phyloP scores from a whole-genome alignment of 139 green algal genomes.

The Chlorella vulgaris region DNA sequence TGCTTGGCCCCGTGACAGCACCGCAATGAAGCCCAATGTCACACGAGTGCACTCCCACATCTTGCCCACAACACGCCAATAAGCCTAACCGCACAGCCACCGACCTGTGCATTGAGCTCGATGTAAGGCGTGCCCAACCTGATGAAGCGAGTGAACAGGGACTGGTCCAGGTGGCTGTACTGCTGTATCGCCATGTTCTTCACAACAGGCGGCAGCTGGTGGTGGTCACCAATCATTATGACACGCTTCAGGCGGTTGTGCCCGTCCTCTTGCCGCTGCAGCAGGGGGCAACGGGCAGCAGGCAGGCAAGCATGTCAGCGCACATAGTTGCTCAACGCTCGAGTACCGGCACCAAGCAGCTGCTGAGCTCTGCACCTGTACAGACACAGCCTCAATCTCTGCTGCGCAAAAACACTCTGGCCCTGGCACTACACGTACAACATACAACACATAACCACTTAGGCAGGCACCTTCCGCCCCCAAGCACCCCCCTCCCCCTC shows the following conservation, averaged over 20 bases:
- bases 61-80: background rate
- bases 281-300: too few relatives aligned
- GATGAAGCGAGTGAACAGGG: conserved; percentile 97
- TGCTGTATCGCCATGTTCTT: conserved; percentile 97
- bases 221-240: conserved; percentile 97
- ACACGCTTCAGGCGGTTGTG: conserved; percentile 76
- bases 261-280: conserved; percentile 53
- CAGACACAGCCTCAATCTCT: too few relatives aligned
- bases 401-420: too few relatives aligned
- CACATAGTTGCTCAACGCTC: too few relatives aligned
- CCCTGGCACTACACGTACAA: too few relatives aligned
- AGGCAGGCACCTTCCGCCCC: too few relatives aligned
- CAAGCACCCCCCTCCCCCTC: background rate
- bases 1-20: too few relatives aligned
- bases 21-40: too few relatives aligned
- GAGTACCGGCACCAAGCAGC: too few relatives aligned
- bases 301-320: too few relatives aligned
- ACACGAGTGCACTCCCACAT: background rate
- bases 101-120: conserved; percentile 91
- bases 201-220: conserved; percentile 98
- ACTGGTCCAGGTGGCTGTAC: conserved; percentile 92
- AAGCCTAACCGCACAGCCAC: background rate
- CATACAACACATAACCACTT: too few relatives aligned
- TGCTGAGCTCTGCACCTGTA: too few relatives aligned
- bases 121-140: conserved; percentile 93